These are phyloP conservation scores for Zygnema circumcarinatum DNA, from an alignment of 139 green algal species.

Conservation along the genomic window DNA sequence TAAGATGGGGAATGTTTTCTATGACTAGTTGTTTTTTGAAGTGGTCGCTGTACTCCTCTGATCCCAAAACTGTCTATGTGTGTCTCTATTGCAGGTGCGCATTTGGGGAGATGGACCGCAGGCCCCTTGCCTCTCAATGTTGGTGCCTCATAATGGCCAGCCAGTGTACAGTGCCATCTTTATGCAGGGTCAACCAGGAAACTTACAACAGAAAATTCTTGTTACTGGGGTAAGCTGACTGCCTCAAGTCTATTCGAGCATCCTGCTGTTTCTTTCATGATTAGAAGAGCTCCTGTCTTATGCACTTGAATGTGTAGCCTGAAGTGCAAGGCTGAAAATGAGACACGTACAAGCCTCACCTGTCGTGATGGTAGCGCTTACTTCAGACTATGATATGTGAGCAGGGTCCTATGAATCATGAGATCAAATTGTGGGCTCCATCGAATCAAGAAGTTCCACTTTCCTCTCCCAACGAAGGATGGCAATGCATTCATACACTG, in stretches of 20 bases:
- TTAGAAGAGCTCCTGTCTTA: too few species aligned
- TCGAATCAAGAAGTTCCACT: not conserved
- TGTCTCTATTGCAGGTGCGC: conserved; percentile 52
- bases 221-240: conserved; percentile 37
- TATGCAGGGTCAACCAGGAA: not conserved
- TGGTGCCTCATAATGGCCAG: conserved; percentile 8
- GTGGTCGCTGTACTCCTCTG: too few species aligned
- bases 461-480: conserved; percentile 9
- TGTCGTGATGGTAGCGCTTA: too few species aligned
- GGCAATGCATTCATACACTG: conserved; percentile 53
- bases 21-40: too few species aligned
- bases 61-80: too few species aligned
- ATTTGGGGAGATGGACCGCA: conserved; percentile 19
- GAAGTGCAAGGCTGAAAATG: too few species aligned
- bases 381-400: too few species aligned
- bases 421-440: conserved; percentile 54
- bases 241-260: too few species aligned
- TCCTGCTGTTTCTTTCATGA: too few species aligned
- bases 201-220: not conserved
- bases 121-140: not conserved
- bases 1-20: too few species aligned
- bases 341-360: too few species aligned
- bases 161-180: conserved; percentile 37
- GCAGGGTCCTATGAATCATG: conserved; percentile 45
- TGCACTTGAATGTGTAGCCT: too few species aligned